These are phyloP conservation scores for Magnolia changhungtana DNA, from an alignment of 164 flowering plant species.

Conservation along the genomic window DNA sequence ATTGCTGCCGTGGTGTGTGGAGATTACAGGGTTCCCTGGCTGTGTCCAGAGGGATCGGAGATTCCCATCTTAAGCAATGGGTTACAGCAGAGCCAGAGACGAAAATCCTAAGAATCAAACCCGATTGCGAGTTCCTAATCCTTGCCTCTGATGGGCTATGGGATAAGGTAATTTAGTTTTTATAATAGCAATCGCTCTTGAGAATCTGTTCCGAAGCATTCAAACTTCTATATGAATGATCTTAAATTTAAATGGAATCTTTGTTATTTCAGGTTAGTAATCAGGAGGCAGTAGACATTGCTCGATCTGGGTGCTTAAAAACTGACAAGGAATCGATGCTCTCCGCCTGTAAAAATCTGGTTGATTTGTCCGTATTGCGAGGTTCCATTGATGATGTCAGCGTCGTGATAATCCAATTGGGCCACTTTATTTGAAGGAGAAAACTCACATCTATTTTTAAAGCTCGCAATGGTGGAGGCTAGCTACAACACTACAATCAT, in stretches of 20 bases:
- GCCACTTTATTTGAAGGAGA: constrained; percentile 25
- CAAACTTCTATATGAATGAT: too few species aligned
- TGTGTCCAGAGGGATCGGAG: constrained; percentile 87
- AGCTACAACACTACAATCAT: too few species aligned
- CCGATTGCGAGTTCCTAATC: constrained; percentile 68
- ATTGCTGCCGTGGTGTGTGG: constrained; percentile 68
- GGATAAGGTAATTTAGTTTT: constrained; percentile 58
- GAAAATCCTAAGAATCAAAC: constrained; percentile 31
- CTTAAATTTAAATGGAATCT: neutral
- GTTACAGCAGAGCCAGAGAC: constrained; percentile 77
- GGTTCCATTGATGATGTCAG: constrained; percentile 77
- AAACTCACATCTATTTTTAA: neutral
- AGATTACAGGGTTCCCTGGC: constrained; percentile 84
- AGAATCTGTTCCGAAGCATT: too few species aligned
- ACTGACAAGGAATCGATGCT: constrained; percentile 28
- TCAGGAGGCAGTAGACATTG: constrained; percentile 80
- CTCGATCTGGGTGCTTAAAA: constrained; percentile 39
- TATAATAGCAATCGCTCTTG: neutral
- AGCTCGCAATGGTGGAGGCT: too few species aligned
- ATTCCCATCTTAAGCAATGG: constrained; percentile 67
- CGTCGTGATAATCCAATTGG: constrained; percentile 59
- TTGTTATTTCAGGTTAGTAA: constrained; percentile 55
- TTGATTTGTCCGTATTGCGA: constrained; percentile 48
- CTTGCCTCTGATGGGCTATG: constrained; percentile 91
- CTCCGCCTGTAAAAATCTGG: constrained; percentile 70